Evolutionary conservation across 176 grass and related monocot genomes (phyloP).

Genomic region (Thalia dealbata): DNA sequence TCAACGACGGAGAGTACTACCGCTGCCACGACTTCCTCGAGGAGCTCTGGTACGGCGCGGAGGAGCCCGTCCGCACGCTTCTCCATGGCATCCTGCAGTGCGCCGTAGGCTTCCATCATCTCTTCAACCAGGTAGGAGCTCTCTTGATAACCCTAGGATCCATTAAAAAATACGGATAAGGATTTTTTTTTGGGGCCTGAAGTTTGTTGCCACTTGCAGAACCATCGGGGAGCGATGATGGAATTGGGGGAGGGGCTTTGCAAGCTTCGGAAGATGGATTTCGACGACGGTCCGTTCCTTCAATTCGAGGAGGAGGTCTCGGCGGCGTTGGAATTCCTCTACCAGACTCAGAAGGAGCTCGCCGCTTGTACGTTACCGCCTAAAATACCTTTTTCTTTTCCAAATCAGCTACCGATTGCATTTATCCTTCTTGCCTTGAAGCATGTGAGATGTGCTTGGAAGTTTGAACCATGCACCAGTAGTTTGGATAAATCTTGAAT

Average conservation of each 20-base stretch:
- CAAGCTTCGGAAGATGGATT: conserved; percentile 64
- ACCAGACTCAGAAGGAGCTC: conserved; percentile 86
- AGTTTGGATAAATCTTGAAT: too few relatives aligned
- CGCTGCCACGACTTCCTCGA: conserved; percentile 82
- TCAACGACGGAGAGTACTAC: conserved; percentile 69
- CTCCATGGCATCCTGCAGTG: conserved; percentile 76
- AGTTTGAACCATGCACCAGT: too few relatives aligned
- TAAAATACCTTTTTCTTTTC: neutral
- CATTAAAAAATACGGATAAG: too few relatives aligned
- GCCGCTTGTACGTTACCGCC: conserved; percentile 42
- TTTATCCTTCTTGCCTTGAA: too few relatives aligned
- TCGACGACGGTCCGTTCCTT: conserved; percentile 33
- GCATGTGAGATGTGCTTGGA: too few relatives aligned
- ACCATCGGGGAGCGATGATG: conserved; percentile 87
- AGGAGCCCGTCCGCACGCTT: conserved; percentile 61
- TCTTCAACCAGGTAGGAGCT: conserved; percentile 55
- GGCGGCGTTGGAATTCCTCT: conserved; percentile 57
- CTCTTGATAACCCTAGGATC: neutral
- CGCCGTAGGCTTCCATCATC: conserved; percentile 76
- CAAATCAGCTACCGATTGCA: neutral
- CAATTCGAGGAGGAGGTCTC: conserved; percentile 60
- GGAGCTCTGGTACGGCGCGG: conserved; percentile 75
- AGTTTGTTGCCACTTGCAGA: conserved; percentile 29
- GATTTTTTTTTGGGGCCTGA: neutral
- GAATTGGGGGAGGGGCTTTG: conserved; percentile 86